Percentiles rank a stretch among this genome's conserved stretches.
Evolutionary conservation across 768 basidiomycete species (phyloP).

Genomic region (Dentipellis fragilis): DNA sequence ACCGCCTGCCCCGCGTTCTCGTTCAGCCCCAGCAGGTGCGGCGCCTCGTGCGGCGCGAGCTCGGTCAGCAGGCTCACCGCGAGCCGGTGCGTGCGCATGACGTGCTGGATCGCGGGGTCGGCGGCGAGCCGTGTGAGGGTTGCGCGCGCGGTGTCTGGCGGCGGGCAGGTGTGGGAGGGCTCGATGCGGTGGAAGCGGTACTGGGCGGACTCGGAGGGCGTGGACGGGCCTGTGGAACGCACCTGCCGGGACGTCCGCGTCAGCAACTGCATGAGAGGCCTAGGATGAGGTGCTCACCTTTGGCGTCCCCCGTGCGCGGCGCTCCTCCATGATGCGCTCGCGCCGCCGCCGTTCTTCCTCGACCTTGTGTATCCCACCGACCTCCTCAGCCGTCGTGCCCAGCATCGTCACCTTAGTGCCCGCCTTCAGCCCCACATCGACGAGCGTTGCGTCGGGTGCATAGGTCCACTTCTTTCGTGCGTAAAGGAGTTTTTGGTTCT

Average conservation of each 20-base stretch:
- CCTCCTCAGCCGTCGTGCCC: conserved; percentile 51
- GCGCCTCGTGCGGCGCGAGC: conserved; percentile 70
- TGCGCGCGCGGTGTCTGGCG: conserved; percentile 43
- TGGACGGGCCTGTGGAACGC: conserved; percentile 39
- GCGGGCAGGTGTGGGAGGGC: conserved; percentile 58
- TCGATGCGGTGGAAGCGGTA: conserved; percentile 59
- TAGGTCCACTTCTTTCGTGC: conserved; percentile 47
- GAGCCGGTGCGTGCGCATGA: conserved; percentile 65
- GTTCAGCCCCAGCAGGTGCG: conserved; percentile 60
- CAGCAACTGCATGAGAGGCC: background rate
- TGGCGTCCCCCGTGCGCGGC: conserved; percentile 43
- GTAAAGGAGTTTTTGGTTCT: conserved; percentile 62
- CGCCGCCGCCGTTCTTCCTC: conserved; percentile 49
- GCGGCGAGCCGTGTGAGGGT: conserved; percentile 49
- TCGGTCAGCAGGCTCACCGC: conserved; percentile 64
- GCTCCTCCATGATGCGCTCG: conserved; percentile 48
- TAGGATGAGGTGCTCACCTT: conserved; percentile 34
- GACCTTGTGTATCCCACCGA: conserved; percentile 40
- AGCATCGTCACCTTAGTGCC: conserved; percentile 64
- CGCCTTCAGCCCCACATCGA: conserved; percentile 47
- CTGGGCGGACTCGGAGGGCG: conserved; percentile 17
- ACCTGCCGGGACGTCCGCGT: conserved; percentile 26
- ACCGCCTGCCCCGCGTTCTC: conserved; percentile 51
- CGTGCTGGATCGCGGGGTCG: conserved; percentile 61
- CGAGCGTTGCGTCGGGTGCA: conserved; percentile 20